These are phyloP conservation scores for Melastoma candidum DNA, from an alignment of 441 rosid species.

Conservation along the genomic window DNA sequence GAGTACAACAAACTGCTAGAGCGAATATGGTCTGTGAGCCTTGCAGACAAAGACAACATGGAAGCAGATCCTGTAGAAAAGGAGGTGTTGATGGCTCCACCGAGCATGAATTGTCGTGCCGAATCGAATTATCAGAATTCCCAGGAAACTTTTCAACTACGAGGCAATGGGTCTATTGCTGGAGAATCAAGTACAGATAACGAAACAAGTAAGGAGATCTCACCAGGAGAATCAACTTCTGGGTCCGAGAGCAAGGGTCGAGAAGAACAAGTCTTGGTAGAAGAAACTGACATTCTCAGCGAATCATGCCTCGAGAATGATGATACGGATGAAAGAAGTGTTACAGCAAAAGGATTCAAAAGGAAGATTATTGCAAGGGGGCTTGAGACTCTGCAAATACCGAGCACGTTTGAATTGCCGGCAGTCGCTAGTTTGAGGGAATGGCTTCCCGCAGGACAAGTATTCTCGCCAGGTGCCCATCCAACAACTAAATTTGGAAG, in stretches of 20 bases:
- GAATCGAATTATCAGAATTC: too few species aligned
- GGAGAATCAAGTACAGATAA: too few species aligned
- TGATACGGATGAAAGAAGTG: conserved; percentile 8
- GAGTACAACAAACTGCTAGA: conserved; percentile 29
- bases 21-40: conserved; percentile 1
- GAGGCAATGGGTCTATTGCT: too few species aligned
- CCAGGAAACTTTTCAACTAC: too few species aligned
- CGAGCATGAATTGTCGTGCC: too few species aligned
- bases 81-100: too few species aligned
- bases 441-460: conserved; percentile 23
- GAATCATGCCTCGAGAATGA: conserved; percentile 1
- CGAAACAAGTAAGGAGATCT: too few species aligned
- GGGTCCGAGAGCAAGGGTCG: conserved; percentile 8
- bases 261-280: conserved; percentile 3
- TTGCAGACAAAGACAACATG: neutral
- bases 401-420: conserved; percentile 21
- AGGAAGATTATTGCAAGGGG: conserved; percentile 25
- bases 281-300: neutral
- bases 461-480: conserved; percentile 19
- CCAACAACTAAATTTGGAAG: conserved; percentile 34
- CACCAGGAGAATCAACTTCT: neutral
- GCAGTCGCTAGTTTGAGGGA: conserved; percentile 20
- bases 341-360: conserved; percentile 16
- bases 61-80: too few species aligned
- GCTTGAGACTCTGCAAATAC: conserved; percentile 23